These are phyloP conservation scores for Ogataea henricii DNA, from an alignment of 805 yeast species.

Conservation along the genomic window DNA sequence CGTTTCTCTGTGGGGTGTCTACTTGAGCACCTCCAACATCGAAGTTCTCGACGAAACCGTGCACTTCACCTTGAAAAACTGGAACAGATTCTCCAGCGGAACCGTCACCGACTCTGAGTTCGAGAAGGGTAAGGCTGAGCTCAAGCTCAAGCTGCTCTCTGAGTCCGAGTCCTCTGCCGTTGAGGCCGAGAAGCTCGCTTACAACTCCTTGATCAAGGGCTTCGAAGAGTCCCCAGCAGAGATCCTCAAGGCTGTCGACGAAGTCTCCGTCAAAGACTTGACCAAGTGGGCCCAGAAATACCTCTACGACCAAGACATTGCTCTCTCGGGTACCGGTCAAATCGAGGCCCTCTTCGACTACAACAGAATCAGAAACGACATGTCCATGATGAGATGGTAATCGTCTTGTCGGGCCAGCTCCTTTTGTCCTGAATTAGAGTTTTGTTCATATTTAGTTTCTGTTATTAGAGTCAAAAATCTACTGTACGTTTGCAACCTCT, in stretches of 20 bases:
- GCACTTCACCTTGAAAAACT: slow-evolving; percentile 81
- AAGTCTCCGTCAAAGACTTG: slow-evolving; percentile 58
- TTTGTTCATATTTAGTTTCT: slow-evolving; percentile 9
- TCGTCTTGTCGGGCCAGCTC: background rate
- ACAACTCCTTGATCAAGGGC: slow-evolving; percentile 60
- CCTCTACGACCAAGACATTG: slow-evolving; percentile 85
- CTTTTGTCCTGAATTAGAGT: slow-evolving; percentile 5
- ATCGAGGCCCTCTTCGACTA: slow-evolving; percentile 83
- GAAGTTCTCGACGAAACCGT: slow-evolving; percentile 68
- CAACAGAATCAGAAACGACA: slow-evolving; percentile 83
- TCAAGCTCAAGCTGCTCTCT: slow-evolving; percentile 63
- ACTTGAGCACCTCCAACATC: slow-evolving; percentile 63
- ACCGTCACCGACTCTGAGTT: slow-evolving; percentile 78
- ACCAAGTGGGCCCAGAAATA: slow-evolving; percentile 73
- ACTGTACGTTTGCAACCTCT: slow-evolving; percentile 6
- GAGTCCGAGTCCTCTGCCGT: slow-evolving; percentile 43
- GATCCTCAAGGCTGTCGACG: slow-evolving; percentile 62
- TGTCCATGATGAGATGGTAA: slow-evolving; percentile 87
- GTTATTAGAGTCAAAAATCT: slow-evolving; percentile 7
- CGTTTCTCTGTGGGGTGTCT: slow-evolving; percentile 84
- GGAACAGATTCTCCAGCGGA: slow-evolving; percentile 76
- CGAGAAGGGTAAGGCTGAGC: slow-evolving; percentile 71
- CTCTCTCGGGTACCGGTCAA: slow-evolving; percentile 81
- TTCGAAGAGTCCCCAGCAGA: slow-evolving; percentile 62
- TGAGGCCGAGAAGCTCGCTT: slow-evolving; percentile 59